These are phyloP conservation scores for Dalbergia cochinchinensis DNA, from an alignment of 306 rosid species.

Conservation along the genomic window DNA sequence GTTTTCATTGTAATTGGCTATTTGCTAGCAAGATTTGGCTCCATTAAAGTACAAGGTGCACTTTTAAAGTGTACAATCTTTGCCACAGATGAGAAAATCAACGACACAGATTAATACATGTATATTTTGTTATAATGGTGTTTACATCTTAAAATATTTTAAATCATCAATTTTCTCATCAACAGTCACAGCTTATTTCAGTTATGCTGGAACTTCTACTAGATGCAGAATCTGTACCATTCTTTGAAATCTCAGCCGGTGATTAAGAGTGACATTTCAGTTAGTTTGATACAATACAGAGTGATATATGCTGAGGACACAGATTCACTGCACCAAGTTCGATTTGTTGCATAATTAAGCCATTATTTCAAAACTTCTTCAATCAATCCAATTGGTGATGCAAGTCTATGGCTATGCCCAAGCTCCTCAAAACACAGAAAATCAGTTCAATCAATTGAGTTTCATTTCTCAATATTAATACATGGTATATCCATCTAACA, in stretches of 20 bases:
- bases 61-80: too few relatives aligned
- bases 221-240: not conserved
- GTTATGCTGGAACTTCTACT: not conserved
- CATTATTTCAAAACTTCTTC: not conserved
- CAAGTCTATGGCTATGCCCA: not conserved
- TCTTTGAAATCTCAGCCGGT: not conserved
- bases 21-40: not conserved
- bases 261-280: too few relatives aligned
- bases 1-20: not conserved
- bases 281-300: too few relatives aligned
- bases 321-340: too few relatives aligned
- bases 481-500: too few relatives aligned
- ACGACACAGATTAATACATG: not conserved
- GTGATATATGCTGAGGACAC: too few relatives aligned
- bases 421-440: not conserved
- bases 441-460: too few relatives aligned
- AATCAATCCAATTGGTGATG: not conserved
- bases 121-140: not conserved
- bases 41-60: too few relatives aligned
- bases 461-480: too few relatives aligned
- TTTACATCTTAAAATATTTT: too few relatives aligned
- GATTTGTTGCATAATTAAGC: too few relatives aligned
- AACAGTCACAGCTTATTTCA: not conserved
- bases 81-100: not conserved
- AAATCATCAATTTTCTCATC: too few relatives aligned